These are phyloP conservation scores for Diplodia mutila DNA, from an alignment of 2,329 filamentous ascomycete species.

Conservation along the genomic window DNA sequence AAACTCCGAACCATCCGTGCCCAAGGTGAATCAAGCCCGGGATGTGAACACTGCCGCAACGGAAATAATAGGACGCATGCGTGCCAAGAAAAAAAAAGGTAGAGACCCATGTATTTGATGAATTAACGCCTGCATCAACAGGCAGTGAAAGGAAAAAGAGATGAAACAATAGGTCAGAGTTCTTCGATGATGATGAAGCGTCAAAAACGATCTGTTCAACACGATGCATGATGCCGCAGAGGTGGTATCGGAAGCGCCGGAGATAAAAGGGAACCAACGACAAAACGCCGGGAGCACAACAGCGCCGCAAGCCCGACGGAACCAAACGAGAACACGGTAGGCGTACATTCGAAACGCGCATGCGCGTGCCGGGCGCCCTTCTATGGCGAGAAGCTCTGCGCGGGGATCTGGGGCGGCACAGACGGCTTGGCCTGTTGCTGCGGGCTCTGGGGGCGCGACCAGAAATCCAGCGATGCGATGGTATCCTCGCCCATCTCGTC, in stretches of 20 bases:
- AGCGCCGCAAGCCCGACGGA: conserved; percentile 16
- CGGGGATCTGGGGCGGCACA: conserved; percentile 22
- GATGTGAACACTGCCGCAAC: neutral
- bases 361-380: conserved; percentile 11
- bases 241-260: conserved; percentile 24
- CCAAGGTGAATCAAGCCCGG: neutral
- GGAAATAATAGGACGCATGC: neutral
- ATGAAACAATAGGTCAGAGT: conserved; percentile 10
- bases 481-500: conserved; percentile 93
- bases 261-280: conserved; percentile 23
- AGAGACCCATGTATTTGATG: conserved; percentile 22
- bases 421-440: conserved; percentile 15
- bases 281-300: conserved; percentile 11
- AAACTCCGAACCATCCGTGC: neutral
- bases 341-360: conserved; percentile 1
- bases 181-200: conserved; percentile 15
- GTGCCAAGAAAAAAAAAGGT: neutral
- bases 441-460: conserved; percentile 56
- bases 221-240: conserved; percentile 24
- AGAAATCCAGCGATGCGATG: conserved; percentile 95
- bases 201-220: conserved; percentile 13
- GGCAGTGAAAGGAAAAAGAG: conserved; percentile 15
- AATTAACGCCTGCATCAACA: conserved; percentile 20
- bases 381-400: conserved; percentile 25
- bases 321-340: conserved; percentile 21